These are phyloP conservation scores for Scheffersomyces lignosus DNA, from an alignment of 805 yeast species.

Conservation along the genomic window DNA sequence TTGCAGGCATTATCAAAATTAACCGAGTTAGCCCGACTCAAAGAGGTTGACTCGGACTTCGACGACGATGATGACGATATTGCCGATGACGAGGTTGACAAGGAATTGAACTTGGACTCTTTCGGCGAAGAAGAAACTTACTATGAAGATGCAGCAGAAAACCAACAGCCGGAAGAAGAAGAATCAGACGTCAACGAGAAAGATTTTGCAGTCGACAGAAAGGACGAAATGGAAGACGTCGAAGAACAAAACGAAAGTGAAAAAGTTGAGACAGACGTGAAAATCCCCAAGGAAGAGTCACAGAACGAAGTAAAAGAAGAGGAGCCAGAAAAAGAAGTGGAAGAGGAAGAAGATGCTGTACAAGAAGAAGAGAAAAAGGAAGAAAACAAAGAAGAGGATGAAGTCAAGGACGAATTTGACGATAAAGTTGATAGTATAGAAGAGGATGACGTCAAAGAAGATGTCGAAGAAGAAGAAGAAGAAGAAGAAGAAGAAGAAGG, in stretches of 20 bases:
- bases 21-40: conserved; percentile 41
- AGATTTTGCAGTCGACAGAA: neutral
- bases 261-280: neutral
- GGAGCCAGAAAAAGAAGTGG: conserved; percentile 5
- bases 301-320: conserved; percentile 8
- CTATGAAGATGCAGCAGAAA: conserved; percentile 1
- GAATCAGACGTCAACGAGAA: conserved; percentile 1
- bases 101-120: neutral
- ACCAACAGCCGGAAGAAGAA: neutral
- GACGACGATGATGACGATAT: conserved; percentile 18
- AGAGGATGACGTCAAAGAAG: conserved; percentile 19
- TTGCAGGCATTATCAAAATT: conserved; percentile 41
- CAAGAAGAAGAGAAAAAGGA: conserved; percentile 8
- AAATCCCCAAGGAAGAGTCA: neutral
- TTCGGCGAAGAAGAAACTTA: conserved; percentile 1
- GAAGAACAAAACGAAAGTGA: neutral
- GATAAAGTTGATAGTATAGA: conserved; percentile 11
- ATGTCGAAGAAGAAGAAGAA: conserved; percentile 47
- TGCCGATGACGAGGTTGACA: neutral
- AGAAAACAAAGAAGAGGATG: conserved; percentile 10
- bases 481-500: conserved; percentile 40
- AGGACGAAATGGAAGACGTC: neutral
- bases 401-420: neutral
- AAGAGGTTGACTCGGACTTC: conserved; percentile 37
- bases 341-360: conserved; percentile 6